These are phyloP conservation scores for Suillus weaverae DNA, from an alignment of 768 basidiomycete genomes.

Conservation along the genomic window DNA sequence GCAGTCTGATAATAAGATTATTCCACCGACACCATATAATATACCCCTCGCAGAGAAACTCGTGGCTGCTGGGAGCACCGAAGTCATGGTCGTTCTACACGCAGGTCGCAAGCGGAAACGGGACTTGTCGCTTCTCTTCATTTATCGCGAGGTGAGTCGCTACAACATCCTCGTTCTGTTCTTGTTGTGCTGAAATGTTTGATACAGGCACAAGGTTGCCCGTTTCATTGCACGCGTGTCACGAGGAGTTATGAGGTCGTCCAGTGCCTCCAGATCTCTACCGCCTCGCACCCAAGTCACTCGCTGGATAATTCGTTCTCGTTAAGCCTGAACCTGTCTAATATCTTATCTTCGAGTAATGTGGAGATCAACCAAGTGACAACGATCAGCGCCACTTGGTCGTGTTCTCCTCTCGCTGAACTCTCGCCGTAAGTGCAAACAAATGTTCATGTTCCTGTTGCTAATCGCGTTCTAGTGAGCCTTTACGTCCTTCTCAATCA, in stretches of 20 bases:
- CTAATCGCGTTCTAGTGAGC: constrained; percentile 35
- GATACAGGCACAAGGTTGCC: constrained; percentile 42
- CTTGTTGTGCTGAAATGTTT: constrained; percentile 7
- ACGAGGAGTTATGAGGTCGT: constrained; percentile 58
- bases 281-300: constrained; percentile 50
- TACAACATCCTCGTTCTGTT: background rate
- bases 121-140: constrained; percentile 61
- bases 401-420: constrained; percentile 41
- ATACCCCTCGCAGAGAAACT: constrained; percentile 43
- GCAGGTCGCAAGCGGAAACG: constrained; percentile 47
- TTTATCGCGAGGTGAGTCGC: constrained; percentile 58
- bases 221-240: constrained; percentile 61
- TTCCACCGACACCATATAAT: constrained; percentile 43
- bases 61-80: constrained; percentile 48
- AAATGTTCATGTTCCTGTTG: background rate
- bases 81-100: constrained; percentile 56
- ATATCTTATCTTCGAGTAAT: constrained; percentile 41
- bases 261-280: constrained; percentile 55
- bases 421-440: constrained; percentile 42
- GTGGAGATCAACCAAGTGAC: constrained; percentile 58
- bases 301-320: constrained; percentile 50
- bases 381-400: constrained; percentile 71
- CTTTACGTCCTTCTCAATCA: constrained; percentile 49
- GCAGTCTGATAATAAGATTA: constrained; percentile 53
- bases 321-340: constrained; percentile 57